phyloP scores from a whole-genome alignment of 2,329 filamentous ascomycete species.

The Colletotrichum viniferum region DNA sequence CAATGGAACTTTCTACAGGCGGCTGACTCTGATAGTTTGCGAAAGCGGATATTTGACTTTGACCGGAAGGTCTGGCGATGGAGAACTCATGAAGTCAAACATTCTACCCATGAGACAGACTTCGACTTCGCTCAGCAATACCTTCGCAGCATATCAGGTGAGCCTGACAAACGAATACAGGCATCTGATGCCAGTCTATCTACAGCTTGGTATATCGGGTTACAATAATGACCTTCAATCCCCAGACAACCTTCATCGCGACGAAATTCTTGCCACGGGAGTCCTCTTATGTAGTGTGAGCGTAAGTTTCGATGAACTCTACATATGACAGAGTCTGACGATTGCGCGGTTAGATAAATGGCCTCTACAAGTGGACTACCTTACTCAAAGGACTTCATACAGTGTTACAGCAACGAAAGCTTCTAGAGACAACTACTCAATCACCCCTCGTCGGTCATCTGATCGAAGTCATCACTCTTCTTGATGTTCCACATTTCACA shows the following conservation, averaged over 20 bases:
- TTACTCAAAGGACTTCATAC: neutral
- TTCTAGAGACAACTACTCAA: neutral
- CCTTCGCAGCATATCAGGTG: neutral
- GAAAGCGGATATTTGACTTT: neutral
- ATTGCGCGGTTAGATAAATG: neutral
- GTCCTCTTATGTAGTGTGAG: neutral
- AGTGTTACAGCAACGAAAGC: neutral
- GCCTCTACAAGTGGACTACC: neutral
- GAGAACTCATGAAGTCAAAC: neutral
- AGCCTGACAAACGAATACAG: neutral
- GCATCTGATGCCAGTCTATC: neutral
- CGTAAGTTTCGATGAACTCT: neutral
- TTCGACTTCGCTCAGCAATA: neutral
- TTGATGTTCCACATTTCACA: neutral
- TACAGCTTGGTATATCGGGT: neutral
- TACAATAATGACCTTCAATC: neutral
- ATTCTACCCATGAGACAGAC: neutral
- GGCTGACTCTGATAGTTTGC: neutral
- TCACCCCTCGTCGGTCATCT: neutral
- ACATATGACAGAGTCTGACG: rapidly evolving
- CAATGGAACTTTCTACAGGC: neutral
- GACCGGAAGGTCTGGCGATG: neutral
- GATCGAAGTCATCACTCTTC: neutral
- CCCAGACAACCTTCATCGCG: neutral
- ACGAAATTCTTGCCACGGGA: neutral